Percentiles rank a stretch among this genome's conserved stretches.
Conservation (phyloP, 1,139 yeast species). For the Tardiomyces blankii region DNA sequence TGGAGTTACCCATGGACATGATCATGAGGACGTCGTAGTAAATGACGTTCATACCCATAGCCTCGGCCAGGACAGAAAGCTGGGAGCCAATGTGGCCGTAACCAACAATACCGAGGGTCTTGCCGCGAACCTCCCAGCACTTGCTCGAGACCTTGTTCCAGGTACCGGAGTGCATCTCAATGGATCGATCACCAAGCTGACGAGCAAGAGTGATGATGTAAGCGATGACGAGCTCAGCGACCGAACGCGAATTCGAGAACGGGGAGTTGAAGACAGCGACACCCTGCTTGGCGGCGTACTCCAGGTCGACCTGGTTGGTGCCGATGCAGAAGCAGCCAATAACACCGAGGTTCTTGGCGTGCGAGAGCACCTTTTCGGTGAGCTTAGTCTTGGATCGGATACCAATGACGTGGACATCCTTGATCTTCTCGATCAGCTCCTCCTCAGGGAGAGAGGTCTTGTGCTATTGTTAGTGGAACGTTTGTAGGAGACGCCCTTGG, state of each 20-base stretch:
- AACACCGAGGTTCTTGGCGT: constrained; percentile 81
- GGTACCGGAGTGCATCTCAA: constrained; percentile 91
- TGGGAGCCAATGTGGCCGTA: constrained; percentile 99
- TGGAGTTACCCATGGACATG: constrained; percentile 95
- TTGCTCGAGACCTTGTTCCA: constrained; percentile 95
- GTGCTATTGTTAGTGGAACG: constrained; percentile 23
- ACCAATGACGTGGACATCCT: constrained; percentile 93
- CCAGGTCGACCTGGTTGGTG: constrained; percentile 93
- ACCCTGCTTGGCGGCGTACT: constrained; percentile 86
- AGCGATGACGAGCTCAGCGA: constrained; percentile 94
- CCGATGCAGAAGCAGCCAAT: constrained; percentile 99
- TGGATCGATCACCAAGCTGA: constrained; percentile 94
- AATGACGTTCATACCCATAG: constrained; percentile 95
- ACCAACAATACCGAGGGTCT: constrained; percentile 93
- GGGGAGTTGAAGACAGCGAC: constrained; percentile 98
- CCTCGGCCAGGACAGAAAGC: constrained; percentile 91
- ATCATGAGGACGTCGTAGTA: constrained; percentile 88
- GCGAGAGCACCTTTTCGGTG: constrained; percentile 64
- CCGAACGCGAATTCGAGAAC: constrained; percentile 95
- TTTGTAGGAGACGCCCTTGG: too few species aligned
- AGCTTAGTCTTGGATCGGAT: constrained; percentile 93
- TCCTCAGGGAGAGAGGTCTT: constrained; percentile 86
- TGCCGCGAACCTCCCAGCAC: constrained; percentile 99
- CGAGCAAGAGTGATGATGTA: constrained; percentile 91
- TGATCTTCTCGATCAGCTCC: constrained; percentile 87